Evolutionary conservation across 345 rosid species (phyloP).

Genomic region (Eutrema japonicum): DNA sequence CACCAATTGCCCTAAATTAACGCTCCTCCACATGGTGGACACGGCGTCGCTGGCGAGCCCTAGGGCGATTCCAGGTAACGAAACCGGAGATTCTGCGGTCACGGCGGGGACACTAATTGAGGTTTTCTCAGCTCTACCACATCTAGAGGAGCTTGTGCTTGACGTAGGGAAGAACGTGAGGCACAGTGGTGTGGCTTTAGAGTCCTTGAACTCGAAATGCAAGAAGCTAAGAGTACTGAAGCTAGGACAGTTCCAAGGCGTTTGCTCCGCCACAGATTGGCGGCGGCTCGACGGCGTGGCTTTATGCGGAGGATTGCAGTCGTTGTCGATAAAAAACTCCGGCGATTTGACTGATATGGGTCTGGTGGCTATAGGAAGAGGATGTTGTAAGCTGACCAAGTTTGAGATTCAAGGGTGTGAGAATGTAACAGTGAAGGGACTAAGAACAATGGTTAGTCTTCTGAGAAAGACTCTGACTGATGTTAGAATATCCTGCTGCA

Average conservation of each 20-base stretch:
- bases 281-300: slow-evolving; percentile 77
- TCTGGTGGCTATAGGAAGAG: slow-evolving; percentile 75
- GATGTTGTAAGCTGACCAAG: slow-evolving; percentile 61
- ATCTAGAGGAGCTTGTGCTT: slow-evolving; percentile 66
- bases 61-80: slow-evolving; percentile 54
- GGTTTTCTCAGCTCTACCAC: slow-evolving; percentile 55
- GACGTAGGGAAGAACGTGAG: slow-evolving; percentile 71
- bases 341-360: slow-evolving; percentile 83
- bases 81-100: slow-evolving; percentile 66
- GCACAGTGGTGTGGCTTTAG: slow-evolving; percentile 62
- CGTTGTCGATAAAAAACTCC: slow-evolving; percentile 65
- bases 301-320: slow-evolving; percentile 59
- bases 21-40: slow-evolving; percentile 70
- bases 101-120: slow-evolving; percentile 50
- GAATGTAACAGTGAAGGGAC: slow-evolving; percentile 67
- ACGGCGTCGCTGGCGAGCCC: slow-evolving; percentile 50
- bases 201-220: slow-evolving; percentile 62
- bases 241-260: slow-evolving; percentile 73
- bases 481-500: slow-evolving; percentile 73
- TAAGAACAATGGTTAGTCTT: slow-evolving; percentile 65
- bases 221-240: slow-evolving; percentile 54
- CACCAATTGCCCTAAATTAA: slow-evolving; percentile 60
- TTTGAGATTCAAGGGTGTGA: slow-evolving; percentile 89
- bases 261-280: slow-evolving; percentile 65
- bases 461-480: slow-evolving; percentile 56